Conservation (phyloP, 768 basidiomycete species). For the Rhodotorula kratochvilovae region DNA sequence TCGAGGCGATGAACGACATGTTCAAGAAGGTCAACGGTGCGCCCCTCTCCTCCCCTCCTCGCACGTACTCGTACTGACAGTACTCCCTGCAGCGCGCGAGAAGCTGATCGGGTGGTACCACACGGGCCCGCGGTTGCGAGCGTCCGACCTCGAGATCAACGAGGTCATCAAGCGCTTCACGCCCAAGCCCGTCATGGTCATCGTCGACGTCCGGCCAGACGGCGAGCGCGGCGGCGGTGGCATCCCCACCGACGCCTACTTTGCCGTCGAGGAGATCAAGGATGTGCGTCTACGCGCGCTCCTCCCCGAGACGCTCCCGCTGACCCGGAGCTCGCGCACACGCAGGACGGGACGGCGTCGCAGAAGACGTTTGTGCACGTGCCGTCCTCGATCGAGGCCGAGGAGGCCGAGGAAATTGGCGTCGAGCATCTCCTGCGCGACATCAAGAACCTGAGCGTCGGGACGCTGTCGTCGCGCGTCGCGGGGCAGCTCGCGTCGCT, state of each 20-base stretch:
- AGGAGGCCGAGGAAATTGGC: conserved; percentile 95
- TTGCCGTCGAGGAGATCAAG: conserved; percentile 97
- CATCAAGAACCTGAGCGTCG: conserved; percentile 66
- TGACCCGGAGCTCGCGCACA: background rate
- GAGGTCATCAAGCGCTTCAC: conserved; percentile 89
- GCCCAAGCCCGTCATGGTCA: conserved; percentile 90
- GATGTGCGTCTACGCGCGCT: conserved; percentile 60
- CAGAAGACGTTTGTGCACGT: conserved; percentile 63
- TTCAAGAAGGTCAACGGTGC: conserved; percentile 97
- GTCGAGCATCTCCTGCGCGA: conserved; percentile 96
- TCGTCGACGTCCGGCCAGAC: conserved; percentile 86
- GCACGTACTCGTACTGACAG: background rate
- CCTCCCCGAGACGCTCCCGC: too few relatives aligned
- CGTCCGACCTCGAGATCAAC: conserved; percentile 96
- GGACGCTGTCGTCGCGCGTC: conserved; percentile 84
- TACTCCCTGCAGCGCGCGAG: conserved; percentile 65
- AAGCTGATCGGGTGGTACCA: conserved; percentile 99
- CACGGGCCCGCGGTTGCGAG: conserved; percentile 88
- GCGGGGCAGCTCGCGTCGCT: conserved; percentile 85
- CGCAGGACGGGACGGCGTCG: conserved; percentile 53
- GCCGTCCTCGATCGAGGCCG: conserved; percentile 87
- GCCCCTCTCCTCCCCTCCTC: conserved; percentile 33
- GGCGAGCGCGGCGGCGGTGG: conserved; percentile 55
- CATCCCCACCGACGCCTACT: conserved; percentile 96
- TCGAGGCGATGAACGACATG: conserved; percentile 98